Percentiles rank a stretch among this genome's conserved stretches.
Evolutionary conservation across 2,329 filamentous ascomycete genomes (phyloP).

Genomic region (Teratosphaeria pseudoeucalypti): DNA sequence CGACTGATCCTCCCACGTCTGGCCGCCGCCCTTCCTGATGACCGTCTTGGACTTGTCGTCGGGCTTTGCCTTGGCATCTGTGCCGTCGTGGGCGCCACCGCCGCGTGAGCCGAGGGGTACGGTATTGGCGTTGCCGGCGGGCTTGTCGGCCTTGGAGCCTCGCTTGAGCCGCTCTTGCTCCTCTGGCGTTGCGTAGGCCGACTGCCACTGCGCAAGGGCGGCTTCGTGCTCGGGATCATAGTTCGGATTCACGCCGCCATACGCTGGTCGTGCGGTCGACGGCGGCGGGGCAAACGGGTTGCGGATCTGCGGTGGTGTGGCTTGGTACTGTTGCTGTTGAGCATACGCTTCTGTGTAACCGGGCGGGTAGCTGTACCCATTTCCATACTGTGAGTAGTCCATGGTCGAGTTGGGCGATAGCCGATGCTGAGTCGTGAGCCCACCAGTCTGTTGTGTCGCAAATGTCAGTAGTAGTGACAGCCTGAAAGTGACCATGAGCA

Average conservation of each 20-base stretch:
- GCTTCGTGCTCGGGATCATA: conserved; percentile 74
- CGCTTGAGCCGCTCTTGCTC: conserved; percentile 13
- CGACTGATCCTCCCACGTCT: conserved; percentile 80
- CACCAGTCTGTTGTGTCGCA: not conserved
- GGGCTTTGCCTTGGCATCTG: not conserved
- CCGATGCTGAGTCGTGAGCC: not conserved
- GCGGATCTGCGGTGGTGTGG: conserved; percentile 54
- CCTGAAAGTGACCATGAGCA: not conserved
- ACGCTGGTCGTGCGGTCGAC: conserved; percentile 34
- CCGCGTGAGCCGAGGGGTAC: conserved; percentile 2
- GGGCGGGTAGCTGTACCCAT: conserved; percentile 12
- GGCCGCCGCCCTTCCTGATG: conserved; percentile 75
- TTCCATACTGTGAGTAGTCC: conserved; percentile 7
- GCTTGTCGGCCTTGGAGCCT: conserved; percentile 5
- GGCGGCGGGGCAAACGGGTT: conserved; percentile 63
- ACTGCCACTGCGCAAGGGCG: conserved; percentile 91
- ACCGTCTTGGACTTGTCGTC: conserved; percentile 62
- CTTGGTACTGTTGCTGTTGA: conserved; percentile 23
- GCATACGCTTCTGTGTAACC: conserved; percentile 34
- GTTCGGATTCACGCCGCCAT: conserved; percentile 23
- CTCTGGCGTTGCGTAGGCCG: conserved; percentile 27
- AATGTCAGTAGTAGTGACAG: not conserved
- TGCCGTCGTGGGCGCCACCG: not conserved
- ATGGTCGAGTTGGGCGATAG: not conserved
- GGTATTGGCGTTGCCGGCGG: conserved; percentile 4